These are phyloP conservation scores for Clavulina sp. DNA, from an alignment of 768 basidiomycete species.

Conservation along the genomic window DNA sequence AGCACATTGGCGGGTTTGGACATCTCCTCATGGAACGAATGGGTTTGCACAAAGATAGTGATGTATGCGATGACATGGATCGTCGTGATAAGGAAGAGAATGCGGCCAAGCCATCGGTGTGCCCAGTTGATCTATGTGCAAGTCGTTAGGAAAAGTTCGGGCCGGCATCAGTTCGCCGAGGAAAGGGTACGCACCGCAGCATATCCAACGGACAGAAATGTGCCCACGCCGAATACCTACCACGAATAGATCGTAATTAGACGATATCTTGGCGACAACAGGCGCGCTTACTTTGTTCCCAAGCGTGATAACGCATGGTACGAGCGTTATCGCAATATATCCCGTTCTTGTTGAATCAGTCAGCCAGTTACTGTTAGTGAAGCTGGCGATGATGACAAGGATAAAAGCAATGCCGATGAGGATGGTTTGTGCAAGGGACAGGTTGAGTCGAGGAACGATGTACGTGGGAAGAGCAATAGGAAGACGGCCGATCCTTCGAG, in stretches of 20 bases:
- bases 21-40: neutral
- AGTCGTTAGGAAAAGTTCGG: conserved; percentile 1
- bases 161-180: neutral
- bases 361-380: neutral
- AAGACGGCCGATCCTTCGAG: neutral
- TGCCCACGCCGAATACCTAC: neutral
- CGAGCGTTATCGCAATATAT: conserved; percentile 1
- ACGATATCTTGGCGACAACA: no score
- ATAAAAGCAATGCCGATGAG: neutral
- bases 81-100: neutral
- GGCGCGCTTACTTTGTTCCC: no score
- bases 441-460: neutral
- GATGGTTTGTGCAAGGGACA: neutral
- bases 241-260: no score
- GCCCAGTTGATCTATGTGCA: conserved; percentile 3
- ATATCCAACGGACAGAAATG: neutral
- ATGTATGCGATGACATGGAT: conserved; percentile 1
- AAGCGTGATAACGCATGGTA: neutral
- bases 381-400: neutral
- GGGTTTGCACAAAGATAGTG: neutral
- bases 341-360: neutral
- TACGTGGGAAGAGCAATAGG: neutral
- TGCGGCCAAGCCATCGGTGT: conserved; percentile 1
- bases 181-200: neutral
- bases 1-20: neutral